These are phyloP conservation scores for Colletotrichum neosansevieriae DNA, from an alignment of 2,329 filamentous ascomycete species.

Conservation along the genomic window DNA sequence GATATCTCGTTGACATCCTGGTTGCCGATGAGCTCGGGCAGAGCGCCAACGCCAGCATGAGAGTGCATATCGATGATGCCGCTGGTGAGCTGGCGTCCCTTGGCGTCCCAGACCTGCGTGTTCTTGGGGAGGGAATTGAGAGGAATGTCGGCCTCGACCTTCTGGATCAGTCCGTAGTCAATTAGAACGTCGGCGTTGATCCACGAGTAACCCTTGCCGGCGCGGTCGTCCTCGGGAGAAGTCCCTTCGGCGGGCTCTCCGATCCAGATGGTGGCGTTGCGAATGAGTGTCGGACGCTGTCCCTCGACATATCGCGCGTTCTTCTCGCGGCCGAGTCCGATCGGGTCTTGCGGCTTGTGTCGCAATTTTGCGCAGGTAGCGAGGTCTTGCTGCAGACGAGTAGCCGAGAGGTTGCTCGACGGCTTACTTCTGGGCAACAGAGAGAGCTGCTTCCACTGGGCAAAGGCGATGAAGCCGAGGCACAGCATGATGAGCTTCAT, in stretches of 20 bases:
- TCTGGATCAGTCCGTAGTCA: constrained; percentile 70
- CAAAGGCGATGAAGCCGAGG: constrained; percentile 63
- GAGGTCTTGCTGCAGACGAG: constrained; percentile 66
- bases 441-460: constrained; percentile 59
- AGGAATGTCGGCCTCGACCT: constrained; percentile 60
- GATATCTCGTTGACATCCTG: constrained; percentile 74
- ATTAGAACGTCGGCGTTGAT: constrained; percentile 69
- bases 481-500: constrained; percentile 55
- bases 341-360: constrained; percentile 66
- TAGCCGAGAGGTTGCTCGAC: constrained; percentile 58
- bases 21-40: constrained; percentile 67
- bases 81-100: constrained; percentile 71
- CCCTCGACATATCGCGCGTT: constrained; percentile 73
- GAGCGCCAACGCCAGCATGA: constrained; percentile 70
- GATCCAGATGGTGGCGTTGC: constrained; percentile 75
- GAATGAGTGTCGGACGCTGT: constrained; percentile 71
- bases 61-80: constrained; percentile 81
- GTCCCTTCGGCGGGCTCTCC: constrained; percentile 69
- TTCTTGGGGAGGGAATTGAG: constrained; percentile 58
- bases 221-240: constrained; percentile 64
- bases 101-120: constrained; percentile 66
- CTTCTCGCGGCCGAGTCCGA: constrained; percentile 65
- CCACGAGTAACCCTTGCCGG: constrained; percentile 72
- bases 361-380: constrained; percentile 67
- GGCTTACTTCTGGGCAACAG: constrained; percentile 22